A percentile compares a stretch with the other conserved stretches of the same genome.
Conservation (phyloP, 2,329 filamentous ascomycete genomes). For the Hypoxylon sp. region DNA sequence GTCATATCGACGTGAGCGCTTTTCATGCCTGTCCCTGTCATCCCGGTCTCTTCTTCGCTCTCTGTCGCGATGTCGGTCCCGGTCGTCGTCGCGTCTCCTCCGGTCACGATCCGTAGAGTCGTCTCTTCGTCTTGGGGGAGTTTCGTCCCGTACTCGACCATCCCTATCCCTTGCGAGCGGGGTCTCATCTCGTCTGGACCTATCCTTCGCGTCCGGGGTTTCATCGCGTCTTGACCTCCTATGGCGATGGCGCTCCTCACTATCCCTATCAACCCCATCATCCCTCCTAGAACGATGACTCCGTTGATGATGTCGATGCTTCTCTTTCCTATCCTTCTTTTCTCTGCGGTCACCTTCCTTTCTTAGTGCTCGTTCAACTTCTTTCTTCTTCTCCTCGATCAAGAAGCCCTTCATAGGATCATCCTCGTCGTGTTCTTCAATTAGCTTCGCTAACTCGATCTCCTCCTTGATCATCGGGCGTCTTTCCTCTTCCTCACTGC, state of each 20-base stretch:
- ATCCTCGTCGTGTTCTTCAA: slow-evolving; percentile 89
- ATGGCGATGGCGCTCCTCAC: slow-evolving; percentile 44
- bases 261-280: slow-evolving; percentile 33
- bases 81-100: slow-evolving; percentile 51
- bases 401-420: slow-evolving; percentile 97
- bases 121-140: slow-evolving; percentile 45
- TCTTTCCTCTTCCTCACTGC: slow-evolving; percentile 55
- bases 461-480: slow-evolving; percentile 84
- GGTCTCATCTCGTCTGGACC: slow-evolving; percentile 32
- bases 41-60: slow-evolving; percentile 44
- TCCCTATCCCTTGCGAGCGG: slow-evolving; percentile 42
- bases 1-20: slow-evolving; percentile 34
- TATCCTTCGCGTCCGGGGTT: slow-evolving; percentile 47
- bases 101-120: slow-evolving; percentile 52
- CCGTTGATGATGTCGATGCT: slow-evolving; percentile 57
- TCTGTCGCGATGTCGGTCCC: slow-evolving; percentile 43
- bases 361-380: slow-evolving; percentile 79
- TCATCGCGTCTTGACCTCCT: slow-evolving; percentile 58
- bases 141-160: slow-evolving; percentile 49
- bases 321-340: slow-evolving; percentile 62
- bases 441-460: slow-evolving; percentile 79
- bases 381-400: slow-evolving; percentile 90
- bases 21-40: slow-evolving; percentile 43
- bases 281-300: slow-evolving; percentile 59
- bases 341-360: slow-evolving; percentile 64